A percentile compares a stretch with the other conserved stretches of the same genome.
Evolutionary conservation across 2,329 filamentous ascomycete genomes (phyloP).

Genomic region (Didymosphaeria variabile): DNA sequence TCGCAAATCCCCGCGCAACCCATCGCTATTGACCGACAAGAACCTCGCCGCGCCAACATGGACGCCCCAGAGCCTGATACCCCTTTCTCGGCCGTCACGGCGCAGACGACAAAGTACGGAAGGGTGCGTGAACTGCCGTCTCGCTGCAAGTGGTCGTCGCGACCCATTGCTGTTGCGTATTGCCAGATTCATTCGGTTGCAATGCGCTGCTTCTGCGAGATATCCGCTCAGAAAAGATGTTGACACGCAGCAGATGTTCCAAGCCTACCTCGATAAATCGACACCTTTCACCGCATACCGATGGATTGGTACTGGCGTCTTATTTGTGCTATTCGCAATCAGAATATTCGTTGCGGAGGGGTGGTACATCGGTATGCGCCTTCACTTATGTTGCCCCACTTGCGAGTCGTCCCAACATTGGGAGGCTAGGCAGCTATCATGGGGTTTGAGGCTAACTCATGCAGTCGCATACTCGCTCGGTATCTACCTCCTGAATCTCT

Average conservation of each 20-base stretch:
- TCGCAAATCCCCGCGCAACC: neutral
- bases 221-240: conserved; percentile 1
- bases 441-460: conserved; percentile 15
- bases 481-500: conserved; percentile 98
- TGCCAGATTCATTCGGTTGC: neutral
- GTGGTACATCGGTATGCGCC: conserved; percentile 90
- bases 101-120: conserved; percentile 80
- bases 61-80: conserved; percentile 89
- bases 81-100: conserved; percentile 88
- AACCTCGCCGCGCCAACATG: conserved; percentile 61
- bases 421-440: neutral
- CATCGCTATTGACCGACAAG: conserved; percentile 7
- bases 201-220: conserved; percentile 11
- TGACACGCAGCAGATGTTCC: conserved; percentile 75
- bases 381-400: neutral
- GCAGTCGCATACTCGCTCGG: conserved; percentile 95
- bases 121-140: conserved; percentile 64
- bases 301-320: conserved; percentile 83
- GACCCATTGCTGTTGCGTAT: conserved; percentile 9
- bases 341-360: conserved; percentile 92
- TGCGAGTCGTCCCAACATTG: neutral
- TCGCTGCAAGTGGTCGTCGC: conserved; percentile 15
- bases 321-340: conserved; percentile 83
- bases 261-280: conserved; percentile 91
- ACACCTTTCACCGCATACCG: conserved; percentile 90